These are phyloP conservation scores for Phytophthora melonis DNA, from an alignment of 352 stramenopile species.

Conservation along the genomic window DNA sequence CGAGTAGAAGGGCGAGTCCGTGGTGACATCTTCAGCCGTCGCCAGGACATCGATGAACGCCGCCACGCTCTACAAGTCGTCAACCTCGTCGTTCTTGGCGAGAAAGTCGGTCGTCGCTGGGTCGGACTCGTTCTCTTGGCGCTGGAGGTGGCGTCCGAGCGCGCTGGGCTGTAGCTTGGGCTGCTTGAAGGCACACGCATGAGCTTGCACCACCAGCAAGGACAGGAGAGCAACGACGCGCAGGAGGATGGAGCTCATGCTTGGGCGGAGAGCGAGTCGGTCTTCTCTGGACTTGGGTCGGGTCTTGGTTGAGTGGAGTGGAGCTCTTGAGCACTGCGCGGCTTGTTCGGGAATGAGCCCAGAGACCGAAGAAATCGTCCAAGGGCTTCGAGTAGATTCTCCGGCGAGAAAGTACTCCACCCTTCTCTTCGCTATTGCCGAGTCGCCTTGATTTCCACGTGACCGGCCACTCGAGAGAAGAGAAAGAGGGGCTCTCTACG, in stretches of 20 bases:
- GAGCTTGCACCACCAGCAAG: slow-evolving; percentile 6
- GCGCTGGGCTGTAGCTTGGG: slow-evolving; percentile 1
- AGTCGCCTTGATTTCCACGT: background rate
- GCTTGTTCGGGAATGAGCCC: slow-evolving; percentile 24
- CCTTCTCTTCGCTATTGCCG: background rate
- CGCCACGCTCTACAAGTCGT: slow-evolving; percentile 14
- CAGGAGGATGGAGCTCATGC: slow-evolving; percentile 18
- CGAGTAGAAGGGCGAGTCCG: slow-evolving; percentile 9
- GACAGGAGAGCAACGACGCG: slow-evolving; percentile 11
- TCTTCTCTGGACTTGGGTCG: slow-evolving; percentile 8
- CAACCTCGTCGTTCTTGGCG: background rate
- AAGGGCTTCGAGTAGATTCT: background rate
- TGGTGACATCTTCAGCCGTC: background rate
- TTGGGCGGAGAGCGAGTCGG: background rate
- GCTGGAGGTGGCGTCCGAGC: slow-evolving; percentile 9
- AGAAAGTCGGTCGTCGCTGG: slow-evolving; percentile 12
- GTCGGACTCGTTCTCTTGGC: slow-evolving; percentile 11
- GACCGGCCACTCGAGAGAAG: background rate
- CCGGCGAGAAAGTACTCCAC: slow-evolving; percentile 28
- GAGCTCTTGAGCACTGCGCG: slow-evolving; percentile 10
- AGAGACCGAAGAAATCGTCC: background rate
- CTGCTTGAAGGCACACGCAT: slow-evolving; percentile 4
- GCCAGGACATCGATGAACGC: slow-evolving; percentile 23
- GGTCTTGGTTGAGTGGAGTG: background rate
- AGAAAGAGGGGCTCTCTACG: background rate